Evolutionary conservation across 2,329 filamentous ascomycete genomes (phyloP), one percentile per base, ranked within the genome.

Genomic region (Clathrospora elynae): DNA sequence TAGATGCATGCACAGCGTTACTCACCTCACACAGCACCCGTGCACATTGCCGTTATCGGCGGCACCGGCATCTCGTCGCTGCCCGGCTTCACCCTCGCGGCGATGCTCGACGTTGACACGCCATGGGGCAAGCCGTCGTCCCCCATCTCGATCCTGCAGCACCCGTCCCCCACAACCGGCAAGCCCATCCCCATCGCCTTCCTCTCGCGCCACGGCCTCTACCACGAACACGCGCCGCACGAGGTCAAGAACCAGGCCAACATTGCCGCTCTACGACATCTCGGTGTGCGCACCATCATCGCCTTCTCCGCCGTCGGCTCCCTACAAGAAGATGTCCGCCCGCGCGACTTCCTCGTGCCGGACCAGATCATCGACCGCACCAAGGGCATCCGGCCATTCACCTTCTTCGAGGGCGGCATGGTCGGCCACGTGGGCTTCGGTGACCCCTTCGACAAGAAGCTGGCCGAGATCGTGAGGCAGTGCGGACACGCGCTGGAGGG

Each of bases 351-450:
- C 71, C 88, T 97, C 36, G 81, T 99, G 9, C 93, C 92, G 0
- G 90, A 96, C 73, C 93, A 99, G 77, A 82, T 95, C 70, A 96
- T 97, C 68, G 93, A 99, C 76, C 88, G 92, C 51, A 97, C 92
- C 57, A 97, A 96, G 81, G 93, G 92, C 39, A 79, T 96, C 51
- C 81, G 93, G 6, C 90, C 92, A 2, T 96, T 92, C 71, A 97
- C 93, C 17, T 99, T 96, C 77, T 99, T 97, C 69, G 88, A 92
- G 73, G 83, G 83, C 56, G 93, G 93, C 19, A 83, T 96, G 55
- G 93, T 99, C 11, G 90, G 88, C 24, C 93, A 99, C 71, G 88
- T 97, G 30, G 88, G 90, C 31, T 97, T 99, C 68, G 93, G 90
- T 17, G 93, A 97, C 68, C 93, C 93, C 1, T 99, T 99, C 66